These are phyloP conservation scores for Flaveria floridana DNA, from an alignment of 140 eudicot species.

Conservation along the genomic window DNA sequence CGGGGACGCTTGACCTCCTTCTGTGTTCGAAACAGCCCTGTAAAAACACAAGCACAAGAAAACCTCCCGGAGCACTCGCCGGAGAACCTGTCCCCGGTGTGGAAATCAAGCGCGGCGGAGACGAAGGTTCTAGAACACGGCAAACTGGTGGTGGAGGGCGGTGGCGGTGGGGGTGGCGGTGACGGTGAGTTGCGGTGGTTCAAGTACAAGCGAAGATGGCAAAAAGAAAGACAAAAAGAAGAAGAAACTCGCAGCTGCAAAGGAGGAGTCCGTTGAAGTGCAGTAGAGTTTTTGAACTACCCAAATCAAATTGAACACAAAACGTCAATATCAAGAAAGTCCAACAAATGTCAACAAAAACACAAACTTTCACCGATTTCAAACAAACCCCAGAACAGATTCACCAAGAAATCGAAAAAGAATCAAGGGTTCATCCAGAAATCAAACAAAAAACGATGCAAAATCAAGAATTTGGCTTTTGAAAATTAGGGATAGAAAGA, in stretches of 20 bases:
- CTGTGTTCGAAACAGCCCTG: too few relatives aligned
- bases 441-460: slow-evolving; percentile 7
- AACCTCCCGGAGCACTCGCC: slow-evolving; percentile 27
- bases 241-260: too few relatives aligned
- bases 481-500: slow-evolving; percentile 18
- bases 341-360: slow-evolving; percentile 18
- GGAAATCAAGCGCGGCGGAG: slow-evolving; percentile 39
- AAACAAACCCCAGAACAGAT: slow-evolving; percentile 32
- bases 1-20: too few relatives aligned
- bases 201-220: too few relatives aligned
- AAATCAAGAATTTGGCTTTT: slow-evolving; percentile 15
- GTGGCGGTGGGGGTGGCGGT: too few relatives aligned
- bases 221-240: too few relatives aligned
- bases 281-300: too few relatives aligned
- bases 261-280: too few relatives aligned
- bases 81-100: slow-evolving; percentile 35
- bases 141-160: background rate
- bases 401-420: background rate
- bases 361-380: slow-evolving; percentile 16
- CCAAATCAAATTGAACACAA: slow-evolving; percentile 9
- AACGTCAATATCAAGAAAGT: slow-evolving; percentile 27
- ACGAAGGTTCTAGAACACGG: slow-evolving; percentile 20
- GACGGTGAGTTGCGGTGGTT: background rate
- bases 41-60: slow-evolving; percentile 23
- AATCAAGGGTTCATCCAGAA: slow-evolving; percentile 20